A percentile compares a stretch with the other conserved stretches of the same genome.
Evolutionary conservation across 345 rosid species (phyloP).

Genomic region (Mangifera indica): DNA sequence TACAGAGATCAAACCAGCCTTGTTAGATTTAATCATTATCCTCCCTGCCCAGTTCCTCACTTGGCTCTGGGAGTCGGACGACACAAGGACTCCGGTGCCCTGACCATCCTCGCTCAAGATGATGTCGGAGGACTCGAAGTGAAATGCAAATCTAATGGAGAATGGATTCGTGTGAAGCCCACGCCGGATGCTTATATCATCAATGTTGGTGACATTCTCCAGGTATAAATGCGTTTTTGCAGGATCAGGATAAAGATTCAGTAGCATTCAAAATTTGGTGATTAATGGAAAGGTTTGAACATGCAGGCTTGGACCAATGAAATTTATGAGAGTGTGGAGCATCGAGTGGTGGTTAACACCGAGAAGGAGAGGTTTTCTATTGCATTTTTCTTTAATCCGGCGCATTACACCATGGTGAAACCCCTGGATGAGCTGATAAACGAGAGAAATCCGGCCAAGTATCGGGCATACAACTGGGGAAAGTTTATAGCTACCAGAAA

Average conservation of each 20-base stretch:
- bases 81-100: constrained; percentile 27
- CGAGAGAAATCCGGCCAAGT: constrained; percentile 47
- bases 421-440: constrained; percentile 55
- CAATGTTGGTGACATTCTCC: constrained; percentile 32
- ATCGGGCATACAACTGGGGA: constrained; percentile 61
- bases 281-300: not conserved
- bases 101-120: constrained; percentile 38
- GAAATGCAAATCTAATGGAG: constrained; percentile 37
- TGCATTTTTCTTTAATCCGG: constrained; percentile 62
- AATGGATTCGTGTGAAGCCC: constrained; percentile 38
- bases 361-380: constrained; percentile 59
- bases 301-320: constrained; percentile 77
- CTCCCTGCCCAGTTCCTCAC: constrained; percentile 38
- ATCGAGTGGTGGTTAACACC: constrained; percentile 60
- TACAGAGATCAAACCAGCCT: constrained; percentile 32
- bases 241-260: too few species aligned
- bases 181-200: constrained; percentile 29
- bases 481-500: constrained; percentile 53
- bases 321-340: constrained; percentile 66
- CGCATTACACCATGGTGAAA: constrained; percentile 44
- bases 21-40: constrained; percentile 33
- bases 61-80: constrained; percentile 37
- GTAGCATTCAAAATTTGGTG: too few species aligned
- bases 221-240: constrained; percentile 21
- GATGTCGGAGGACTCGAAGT: constrained; percentile 40